These are phyloP conservation scores for Penicillium sp. DNA, from an alignment of 2,329 filamentous ascomycete genomes.

Conservation along the genomic window DNA sequence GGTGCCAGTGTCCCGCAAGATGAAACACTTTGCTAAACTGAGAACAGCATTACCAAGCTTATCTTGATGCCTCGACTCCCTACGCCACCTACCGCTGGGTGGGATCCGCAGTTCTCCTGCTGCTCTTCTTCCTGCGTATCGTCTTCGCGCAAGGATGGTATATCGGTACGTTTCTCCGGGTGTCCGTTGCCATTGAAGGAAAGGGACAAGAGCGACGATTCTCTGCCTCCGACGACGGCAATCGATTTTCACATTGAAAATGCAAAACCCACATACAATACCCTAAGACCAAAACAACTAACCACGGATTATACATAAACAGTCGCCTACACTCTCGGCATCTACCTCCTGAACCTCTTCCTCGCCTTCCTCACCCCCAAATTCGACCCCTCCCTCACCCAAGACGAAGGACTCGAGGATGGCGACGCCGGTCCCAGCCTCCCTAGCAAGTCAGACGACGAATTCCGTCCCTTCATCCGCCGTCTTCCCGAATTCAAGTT, in stretches of 20 bases:
- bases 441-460: conserved; percentile 93
- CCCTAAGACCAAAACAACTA: neutral
- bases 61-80: conserved; percentile 90
- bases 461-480: conserved; percentile 96
- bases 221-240: neutral
- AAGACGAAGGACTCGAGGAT: conserved; percentile 96
- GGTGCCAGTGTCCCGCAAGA: neutral
- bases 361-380: conserved; percentile 97
- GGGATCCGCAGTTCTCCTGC: conserved; percentile 71
- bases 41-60: conserved; percentile 82
- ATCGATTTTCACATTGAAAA: neutral
- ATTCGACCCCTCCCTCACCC: conserved; percentile 94
- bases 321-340: conserved; percentile 97
- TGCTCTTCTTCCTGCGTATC: conserved; percentile 86
- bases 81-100: conserved; percentile 88
- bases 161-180: conserved; percentile 66
- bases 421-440: conserved; percentile 69
- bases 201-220: neutral
- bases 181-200: neutral
- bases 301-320: neutral
- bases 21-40: neutral
- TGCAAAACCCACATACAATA: conserved; percentile 7
- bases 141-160: conserved; percentile 96
- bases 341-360: conserved; percentile 98
- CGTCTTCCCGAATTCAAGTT: conserved; percentile 99